Base-by-base conservation (phyloP, 176 grass and related monocot genomes). In the Saccharum spontaneum region DNA sequence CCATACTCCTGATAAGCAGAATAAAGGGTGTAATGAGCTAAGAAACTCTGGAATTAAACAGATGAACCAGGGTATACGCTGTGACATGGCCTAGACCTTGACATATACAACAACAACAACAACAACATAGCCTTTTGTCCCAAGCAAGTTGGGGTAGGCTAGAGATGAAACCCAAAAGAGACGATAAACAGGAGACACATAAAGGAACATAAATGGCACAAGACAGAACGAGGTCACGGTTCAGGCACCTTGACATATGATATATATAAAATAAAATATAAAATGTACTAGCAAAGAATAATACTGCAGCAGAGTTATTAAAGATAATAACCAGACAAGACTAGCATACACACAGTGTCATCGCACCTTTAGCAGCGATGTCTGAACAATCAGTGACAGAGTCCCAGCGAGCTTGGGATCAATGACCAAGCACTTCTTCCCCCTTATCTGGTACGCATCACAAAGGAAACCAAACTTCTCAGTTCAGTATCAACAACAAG, bases 401-500 rank as follows among this genome's bases (percentile, higher is more conserved):
- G 93, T 90, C 18, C 93, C 96, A 1, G 83, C 88, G 0, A 98
- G 91, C 85, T 92, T 95, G 0, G 89, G 89, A 34, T 98, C 93
- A 1, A 98, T 95, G 9, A 98, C 88, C 16, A 95, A 60, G 22
- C 93, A 95, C 75, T 98, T 95, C 73, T 94, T 86, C 6, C 96
- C 93, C 36, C 88, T 79, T 85, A 89, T 86, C 95, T 71, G 39
- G 3, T 71, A 44, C 1, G 4, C 11, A 71, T 22, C 69, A 71
- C 38, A 40, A 71, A 71, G 38, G 10, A 44, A 70, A 44, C 2
- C 18, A 71, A 71, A 24, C 20, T 24, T 34, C 57, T 39, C 6
- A 78, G 31, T 71, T 71, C 39, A 43, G 37, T 12, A 40, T 71
- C 18, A 70, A 41, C 38, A 39, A 69, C 3, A 23, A 20, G 6